Conservation (phyloP, 768 basidiomycete species). For the Gloeostereum incarnatum region DNA sequence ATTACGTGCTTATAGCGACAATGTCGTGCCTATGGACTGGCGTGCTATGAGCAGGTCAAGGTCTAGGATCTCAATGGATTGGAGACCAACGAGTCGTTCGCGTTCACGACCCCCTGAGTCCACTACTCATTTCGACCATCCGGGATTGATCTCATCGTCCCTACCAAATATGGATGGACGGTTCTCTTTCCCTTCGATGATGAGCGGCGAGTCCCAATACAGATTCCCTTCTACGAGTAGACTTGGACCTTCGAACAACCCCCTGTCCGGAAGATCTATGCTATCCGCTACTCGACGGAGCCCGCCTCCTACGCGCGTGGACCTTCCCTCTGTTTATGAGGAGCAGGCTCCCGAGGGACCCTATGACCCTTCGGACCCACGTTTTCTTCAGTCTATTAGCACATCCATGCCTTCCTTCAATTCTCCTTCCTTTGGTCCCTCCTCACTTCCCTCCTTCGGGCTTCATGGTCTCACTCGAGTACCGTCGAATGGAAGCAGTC, state of each 20-base stretch:
- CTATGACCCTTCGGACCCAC: constrained; percentile 25
- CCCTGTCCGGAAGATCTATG: constrained; percentile 33
- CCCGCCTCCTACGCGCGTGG: constrained; percentile 29
- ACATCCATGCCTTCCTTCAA: constrained; percentile 28
- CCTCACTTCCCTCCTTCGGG: constrained; percentile 68
- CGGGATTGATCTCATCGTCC: constrained; percentile 18
- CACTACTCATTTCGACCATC: constrained; percentile 38
- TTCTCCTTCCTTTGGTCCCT: constrained; percentile 49
- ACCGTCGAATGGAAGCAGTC: constrained; percentile 21
- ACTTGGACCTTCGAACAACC: constrained; percentile 9
- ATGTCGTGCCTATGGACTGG: constrained; percentile 98
- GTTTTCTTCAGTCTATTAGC: constrained; percentile 23
- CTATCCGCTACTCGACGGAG: constrained; percentile 37
- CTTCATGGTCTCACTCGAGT: constrained; percentile 45
- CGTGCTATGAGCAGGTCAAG: constrained; percentile 84
- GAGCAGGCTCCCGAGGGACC: constrained; percentile 23
- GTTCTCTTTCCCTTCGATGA: constrained; percentile 31
- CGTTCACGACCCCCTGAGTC: constrained; percentile 66
- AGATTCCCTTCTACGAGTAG: constrained; percentile 13
- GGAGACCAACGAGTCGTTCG: constrained; percentile 73
- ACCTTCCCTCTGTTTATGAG: constrained; percentile 39
- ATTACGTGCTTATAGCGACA: too few species aligned
- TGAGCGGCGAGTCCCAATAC: constrained; percentile 12
- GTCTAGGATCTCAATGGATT: constrained; percentile 88
- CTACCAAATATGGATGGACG: constrained; percentile 29